Conservation (phyloP, 495 filamentous ascomycete species). For the Penicillium roqueforti region DNA sequence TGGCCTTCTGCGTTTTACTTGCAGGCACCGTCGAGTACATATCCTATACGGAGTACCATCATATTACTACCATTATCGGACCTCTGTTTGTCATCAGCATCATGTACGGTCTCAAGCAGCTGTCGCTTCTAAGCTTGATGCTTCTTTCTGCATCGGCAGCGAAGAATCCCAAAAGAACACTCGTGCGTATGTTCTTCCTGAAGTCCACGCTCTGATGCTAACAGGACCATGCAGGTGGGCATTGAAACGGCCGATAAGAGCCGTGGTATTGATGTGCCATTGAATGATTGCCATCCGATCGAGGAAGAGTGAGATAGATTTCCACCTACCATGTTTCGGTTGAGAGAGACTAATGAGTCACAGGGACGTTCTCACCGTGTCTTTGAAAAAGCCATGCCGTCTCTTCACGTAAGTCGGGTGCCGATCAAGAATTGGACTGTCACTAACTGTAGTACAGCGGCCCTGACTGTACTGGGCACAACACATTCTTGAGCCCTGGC, state of each 20-base stretch:
- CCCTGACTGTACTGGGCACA: slow-evolving; percentile 26
- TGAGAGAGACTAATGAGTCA: not conserved
- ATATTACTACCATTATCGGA: not conserved
- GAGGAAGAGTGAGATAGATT: slow-evolving; percentile 24
- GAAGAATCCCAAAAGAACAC: slow-evolving; percentile 14
- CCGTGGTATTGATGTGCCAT: slow-evolving; percentile 16
- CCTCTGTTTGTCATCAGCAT: not conserved
- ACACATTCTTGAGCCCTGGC: slow-evolving; percentile 24
- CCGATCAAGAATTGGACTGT: not conserved
- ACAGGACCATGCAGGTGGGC: slow-evolving; percentile 17
- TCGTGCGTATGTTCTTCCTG: slow-evolving; percentile 1
- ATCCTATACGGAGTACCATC: not conserved
- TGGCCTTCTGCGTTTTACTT: not conserved
- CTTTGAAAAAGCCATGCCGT: slow-evolving; percentile 22
- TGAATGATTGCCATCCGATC: slow-evolving; percentile 25
- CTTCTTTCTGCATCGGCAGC: slow-evolving; percentile 20
- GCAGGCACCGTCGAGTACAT: not conserved
- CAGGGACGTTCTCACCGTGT: slow-evolving; percentile 24
- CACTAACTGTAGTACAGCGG: slow-evolving; percentile 14
- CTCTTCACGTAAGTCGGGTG: slow-evolving; percentile 23
- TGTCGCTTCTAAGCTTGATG: slow-evolving; percentile 24
- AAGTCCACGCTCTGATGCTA: not conserved
- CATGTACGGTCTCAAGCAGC: slow-evolving; percentile 26
- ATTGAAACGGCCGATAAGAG: slow-evolving; percentile 23
- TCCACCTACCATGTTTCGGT: too few species aligned